These are phyloP conservation scores for Didymella pomorum DNA, from an alignment of 2,329 filamentous ascomycete genomes.

Conservation along the genomic window DNA sequence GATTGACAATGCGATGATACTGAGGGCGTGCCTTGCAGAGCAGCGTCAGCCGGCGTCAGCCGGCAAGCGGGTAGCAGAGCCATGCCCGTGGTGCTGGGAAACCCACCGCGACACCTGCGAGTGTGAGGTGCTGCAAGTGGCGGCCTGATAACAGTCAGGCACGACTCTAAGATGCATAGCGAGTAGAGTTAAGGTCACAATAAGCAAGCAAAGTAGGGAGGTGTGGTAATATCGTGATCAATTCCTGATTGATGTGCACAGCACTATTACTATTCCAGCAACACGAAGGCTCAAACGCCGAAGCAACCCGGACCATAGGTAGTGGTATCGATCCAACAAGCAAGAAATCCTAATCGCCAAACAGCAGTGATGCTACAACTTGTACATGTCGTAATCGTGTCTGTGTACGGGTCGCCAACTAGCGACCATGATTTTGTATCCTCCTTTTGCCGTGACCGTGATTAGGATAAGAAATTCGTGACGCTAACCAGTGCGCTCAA, in stretches of 20 bases:
- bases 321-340: constrained; percentile 24
- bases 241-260: constrained; percentile 18
- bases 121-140: constrained; percentile 4
- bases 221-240: constrained; percentile 1
- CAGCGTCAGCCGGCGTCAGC: constrained; percentile 3
- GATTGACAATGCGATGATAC: background rate
- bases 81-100: constrained; percentile 13
- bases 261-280: constrained; percentile 17
- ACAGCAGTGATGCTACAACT: constrained; percentile 14
- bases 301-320: constrained; percentile 21
- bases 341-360: constrained; percentile 5
- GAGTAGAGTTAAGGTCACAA: background rate
- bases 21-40: constrained; percentile 6
- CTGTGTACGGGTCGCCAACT: constrained; percentile 29
- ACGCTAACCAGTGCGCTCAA: constrained; percentile 9
- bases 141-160: background rate
- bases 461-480: constrained; percentile 12
- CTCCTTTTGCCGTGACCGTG: constrained; percentile 10
- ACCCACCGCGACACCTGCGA: background rate
- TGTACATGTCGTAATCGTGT: constrained; percentile 25
- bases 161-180: background rate
- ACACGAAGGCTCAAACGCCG: constrained; percentile 11
- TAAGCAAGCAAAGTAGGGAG: background rate
- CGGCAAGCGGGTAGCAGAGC: constrained; percentile 1
- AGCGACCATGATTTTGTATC: constrained; percentile 26